phyloP scores from a whole-genome alignment of 2,329 filamentous ascomycete species.

The Penicillium psychrosexuale region DNA sequence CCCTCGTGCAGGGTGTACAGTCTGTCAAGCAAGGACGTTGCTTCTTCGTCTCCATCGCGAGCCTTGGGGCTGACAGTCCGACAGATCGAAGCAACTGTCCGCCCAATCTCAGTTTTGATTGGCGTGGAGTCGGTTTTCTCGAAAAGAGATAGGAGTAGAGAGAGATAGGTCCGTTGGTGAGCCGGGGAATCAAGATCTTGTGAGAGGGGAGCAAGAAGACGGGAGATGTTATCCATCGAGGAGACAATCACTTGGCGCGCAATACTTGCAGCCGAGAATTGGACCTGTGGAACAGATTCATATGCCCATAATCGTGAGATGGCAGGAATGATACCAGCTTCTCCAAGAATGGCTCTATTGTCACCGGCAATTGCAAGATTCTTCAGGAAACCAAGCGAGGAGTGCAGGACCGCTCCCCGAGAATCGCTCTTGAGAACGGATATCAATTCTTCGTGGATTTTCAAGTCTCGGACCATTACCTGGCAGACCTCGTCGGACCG shows the following conservation, averaged over 20 bases:
- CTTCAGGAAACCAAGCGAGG: constrained; percentile 47
- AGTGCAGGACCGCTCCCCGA: constrained; percentile 43
- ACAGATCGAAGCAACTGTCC: constrained; percentile 46
- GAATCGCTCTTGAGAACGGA: constrained; percentile 39
- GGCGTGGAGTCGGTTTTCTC: constrained; percentile 43
- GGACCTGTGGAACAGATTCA: constrained; percentile 45
- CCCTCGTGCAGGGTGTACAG: constrained; percentile 37
- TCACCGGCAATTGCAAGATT: constrained; percentile 46
- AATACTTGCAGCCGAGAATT: constrained; percentile 44
- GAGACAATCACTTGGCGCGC: constrained; percentile 40
- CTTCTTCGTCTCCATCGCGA: constrained; percentile 22
- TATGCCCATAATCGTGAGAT: constrained; percentile 41
- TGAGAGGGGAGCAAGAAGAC: constrained; percentile 34
- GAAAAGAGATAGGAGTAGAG: constrained; percentile 42
- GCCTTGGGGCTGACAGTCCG: constrained; percentile 36
- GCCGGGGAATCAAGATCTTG: constrained; percentile 29
- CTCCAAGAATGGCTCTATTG: constrained; percentile 40
- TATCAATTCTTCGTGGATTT: constrained; percentile 42
- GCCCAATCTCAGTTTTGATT: constrained; percentile 48
- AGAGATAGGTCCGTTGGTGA: constrained; percentile 38
- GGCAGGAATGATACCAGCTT: constrained; percentile 39
- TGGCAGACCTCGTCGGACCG: constrained; percentile 44
- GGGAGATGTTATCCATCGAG: constrained; percentile 38
- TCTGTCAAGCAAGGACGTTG: constrained; percentile 27
- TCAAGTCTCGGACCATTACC: constrained; percentile 39